Conservation (phyloP, 306 rosid species). For the Pachyrhizus erosus region DNA sequence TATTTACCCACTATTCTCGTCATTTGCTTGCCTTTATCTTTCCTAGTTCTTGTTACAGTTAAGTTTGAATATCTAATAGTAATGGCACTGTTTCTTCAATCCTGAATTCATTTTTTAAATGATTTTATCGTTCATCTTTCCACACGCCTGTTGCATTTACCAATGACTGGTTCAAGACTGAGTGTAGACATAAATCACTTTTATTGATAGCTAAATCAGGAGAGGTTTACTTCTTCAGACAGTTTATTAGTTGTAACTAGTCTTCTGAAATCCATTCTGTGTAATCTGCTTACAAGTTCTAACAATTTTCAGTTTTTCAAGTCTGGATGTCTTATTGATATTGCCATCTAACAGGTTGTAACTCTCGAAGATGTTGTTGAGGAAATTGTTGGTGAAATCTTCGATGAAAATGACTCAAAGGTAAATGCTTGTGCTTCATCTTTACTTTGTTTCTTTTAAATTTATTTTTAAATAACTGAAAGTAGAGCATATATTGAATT, state of each 20-base stretch:
- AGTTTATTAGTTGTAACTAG: conserved; percentile 31
- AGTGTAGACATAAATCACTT: not conserved
- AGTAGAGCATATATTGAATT: not conserved
- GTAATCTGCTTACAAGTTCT: conserved; percentile 24
- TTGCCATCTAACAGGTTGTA: conserved; percentile 65
- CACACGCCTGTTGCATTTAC: conserved; percentile 30
- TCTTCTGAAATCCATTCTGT: conserved; percentile 30
- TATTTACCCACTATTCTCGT: not conserved
- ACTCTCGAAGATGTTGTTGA: conserved; percentile 97
- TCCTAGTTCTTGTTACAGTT: not conserved
- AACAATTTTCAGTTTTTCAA: conserved; percentile 8
- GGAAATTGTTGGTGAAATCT: conserved; percentile 99
- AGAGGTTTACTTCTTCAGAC: not conserved
- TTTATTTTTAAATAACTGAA: not conserved
- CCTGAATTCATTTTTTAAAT: not conserved
- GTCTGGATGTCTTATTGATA: conserved; percentile 9
- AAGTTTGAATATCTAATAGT: conserved; percentile 4
- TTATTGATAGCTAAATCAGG: conserved; percentile 15
- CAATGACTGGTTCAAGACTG: not conserved
- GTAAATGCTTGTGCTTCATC: conserved; percentile 49
- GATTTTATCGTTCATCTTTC: conserved; percentile 18
- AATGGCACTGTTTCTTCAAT: conserved; percentile 1
- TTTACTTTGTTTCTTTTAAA: conserved; percentile 25
- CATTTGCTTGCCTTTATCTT: not conserved
- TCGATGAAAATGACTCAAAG: conserved; percentile 98